Evolutionary conservation across 148 eudicot genomes (phyloP).

Genomic region (Camellia granthamiana): DNA sequence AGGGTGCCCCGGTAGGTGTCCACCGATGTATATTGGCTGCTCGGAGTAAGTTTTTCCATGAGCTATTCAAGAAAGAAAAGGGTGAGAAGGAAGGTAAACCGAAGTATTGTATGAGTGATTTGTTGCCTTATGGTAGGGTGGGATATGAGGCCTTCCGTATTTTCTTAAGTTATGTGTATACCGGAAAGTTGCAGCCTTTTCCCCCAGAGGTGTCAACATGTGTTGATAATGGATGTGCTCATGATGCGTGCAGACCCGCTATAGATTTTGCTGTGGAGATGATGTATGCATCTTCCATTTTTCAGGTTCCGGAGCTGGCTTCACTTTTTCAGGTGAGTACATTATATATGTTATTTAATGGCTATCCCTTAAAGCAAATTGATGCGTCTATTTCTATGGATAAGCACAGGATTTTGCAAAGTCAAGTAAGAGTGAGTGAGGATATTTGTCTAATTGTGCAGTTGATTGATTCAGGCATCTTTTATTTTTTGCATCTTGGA

Average conservation of each 20-base stretch:
- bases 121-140: slow-evolving; percentile 45
- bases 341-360: neutral
- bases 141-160: slow-evolving; percentile 47
- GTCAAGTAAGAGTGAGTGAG: neutral
- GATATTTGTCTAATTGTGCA: neutral
- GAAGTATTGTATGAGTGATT: slow-evolving; percentile 35
- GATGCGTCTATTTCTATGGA: neutral
- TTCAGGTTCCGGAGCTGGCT: slow-evolving; percentile 46
- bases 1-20: slow-evolving; percentile 33
- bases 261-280: slow-evolving; percentile 40
- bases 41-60: slow-evolving; percentile 46
- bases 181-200: slow-evolving; percentile 42
- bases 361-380: neutral
- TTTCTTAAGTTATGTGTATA: slow-evolving; percentile 46
- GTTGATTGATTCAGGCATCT: neutral
- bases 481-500: neutral
- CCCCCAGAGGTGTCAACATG: slow-evolving; percentile 48
- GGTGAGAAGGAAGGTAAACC: slow-evolving; percentile 38
- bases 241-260: slow-evolving; percentile 50
- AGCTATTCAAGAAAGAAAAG: slow-evolving; percentile 33
- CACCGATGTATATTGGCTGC: slow-evolving; percentile 51
- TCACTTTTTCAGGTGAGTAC: slow-evolving; percentile 47
- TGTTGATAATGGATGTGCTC: slow-evolving; percentile 41
- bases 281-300: slow-evolving; percentile 48
- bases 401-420: neutral